Evolutionary conservation across 768 basidiomycete genomes (phyloP), one percentile per base, ranked within the genome.

Genomic region (Neoboletus brunneissimus): DNA sequence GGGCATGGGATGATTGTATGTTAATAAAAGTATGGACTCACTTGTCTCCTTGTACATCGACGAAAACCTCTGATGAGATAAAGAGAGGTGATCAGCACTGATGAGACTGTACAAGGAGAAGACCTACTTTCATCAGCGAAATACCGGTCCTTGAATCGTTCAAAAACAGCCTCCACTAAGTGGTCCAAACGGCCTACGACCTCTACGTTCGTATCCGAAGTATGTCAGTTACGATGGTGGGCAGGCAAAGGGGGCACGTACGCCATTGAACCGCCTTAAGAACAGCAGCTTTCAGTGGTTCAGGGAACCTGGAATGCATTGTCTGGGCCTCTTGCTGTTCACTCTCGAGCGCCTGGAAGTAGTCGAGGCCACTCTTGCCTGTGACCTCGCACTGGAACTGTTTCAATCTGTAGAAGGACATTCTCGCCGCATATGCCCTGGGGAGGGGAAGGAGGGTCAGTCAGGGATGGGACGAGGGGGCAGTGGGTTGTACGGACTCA

Each of bases 361-460:
- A 99, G 77, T 92, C 89, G 52, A 98, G 81, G 53, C 88, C 87
- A 62, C 91, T 89, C 77, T 94, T 96, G 73, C 95, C 94, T 34
- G 92, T 94, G 66, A 95, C 92, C 77, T 98, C 96, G 71, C 96
- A 98, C 69, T 96, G 93, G 75, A 98, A 98, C 67, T 94, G 88
- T 68, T 92, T 94, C 57, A 91, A 82, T 53, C 86, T 83, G 77
- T 97, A 97, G 79, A 97, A 98, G 57, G 91, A 88, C 83, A 96
- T 90, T 65, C 96, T 88, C 34, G 91, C 84, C 44, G 89, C 84
- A 77, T 96, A 98, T 23, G 91, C 85, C 66, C 80, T 82, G 67
- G 48, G 58, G 49, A 46, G 45, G 48, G 23, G 56, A 49, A 34
- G 46, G 53, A 50, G 38, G 48, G 63, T 41, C 53, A 59, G 54